Conservation (phyloP, 164 flowering plant species). For the Cinnamomum chago region DNA sequence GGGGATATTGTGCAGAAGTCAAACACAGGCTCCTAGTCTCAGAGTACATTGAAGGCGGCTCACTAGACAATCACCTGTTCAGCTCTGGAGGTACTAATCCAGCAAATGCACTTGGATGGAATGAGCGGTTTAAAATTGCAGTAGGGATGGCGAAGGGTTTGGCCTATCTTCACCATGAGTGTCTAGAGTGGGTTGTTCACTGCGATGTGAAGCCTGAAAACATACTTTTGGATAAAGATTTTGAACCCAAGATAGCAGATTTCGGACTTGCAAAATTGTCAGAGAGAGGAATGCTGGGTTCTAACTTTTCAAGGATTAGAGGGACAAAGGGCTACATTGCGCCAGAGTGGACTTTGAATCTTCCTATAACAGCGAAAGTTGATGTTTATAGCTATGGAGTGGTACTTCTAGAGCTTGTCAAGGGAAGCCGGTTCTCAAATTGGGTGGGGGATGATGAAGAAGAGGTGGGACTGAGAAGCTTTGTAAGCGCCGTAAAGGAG, state of each 20-base stretch:
- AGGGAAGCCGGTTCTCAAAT: constrained; percentile 12
- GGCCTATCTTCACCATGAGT: constrained; percentile 22
- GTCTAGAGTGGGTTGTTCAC: constrained; percentile 24
- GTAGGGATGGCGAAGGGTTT: constrained; percentile 19
- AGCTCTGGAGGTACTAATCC: constrained; percentile 10
- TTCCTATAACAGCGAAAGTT: constrained; percentile 14
- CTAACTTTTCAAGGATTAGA: constrained; percentile 14
- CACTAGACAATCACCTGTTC: constrained; percentile 22
- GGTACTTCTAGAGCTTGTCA: constrained; percentile 18
- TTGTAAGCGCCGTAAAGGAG: constrained; percentile 6
- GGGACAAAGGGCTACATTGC: constrained; percentile 22
- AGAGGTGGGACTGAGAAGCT: constrained; percentile 2
- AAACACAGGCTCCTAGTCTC: constrained; percentile 25
- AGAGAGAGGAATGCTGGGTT: constrained; percentile 9
- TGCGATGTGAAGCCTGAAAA: constrained; percentile 23
- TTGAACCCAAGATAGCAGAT: constrained; percentile 18
- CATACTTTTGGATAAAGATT: constrained; percentile 17
- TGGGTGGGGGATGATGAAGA: constrained; percentile 7
- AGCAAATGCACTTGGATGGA: constrained; percentile 5
- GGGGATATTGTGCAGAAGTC: constrained; percentile 31
- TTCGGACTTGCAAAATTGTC: constrained; percentile 17
- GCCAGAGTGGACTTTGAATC: constrained; percentile 18
- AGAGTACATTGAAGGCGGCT: constrained; percentile 32
- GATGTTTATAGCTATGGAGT: constrained; percentile 21
- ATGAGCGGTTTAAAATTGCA: constrained; percentile 11